Conservation (phyloP, 352 stramenopile species). For the Thalassiosira hispida region DNA sequence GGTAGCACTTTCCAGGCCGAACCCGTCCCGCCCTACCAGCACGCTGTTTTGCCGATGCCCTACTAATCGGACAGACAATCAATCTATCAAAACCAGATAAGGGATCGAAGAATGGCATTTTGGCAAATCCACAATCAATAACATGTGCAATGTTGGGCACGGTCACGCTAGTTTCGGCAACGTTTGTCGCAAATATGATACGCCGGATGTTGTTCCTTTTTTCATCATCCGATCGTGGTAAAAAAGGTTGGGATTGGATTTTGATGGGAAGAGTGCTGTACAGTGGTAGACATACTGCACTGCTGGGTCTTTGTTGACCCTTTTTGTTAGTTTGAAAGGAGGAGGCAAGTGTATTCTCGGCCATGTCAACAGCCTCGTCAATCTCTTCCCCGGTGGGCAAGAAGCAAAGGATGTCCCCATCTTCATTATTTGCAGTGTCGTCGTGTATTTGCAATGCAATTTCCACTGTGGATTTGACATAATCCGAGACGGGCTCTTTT, state of each 20-base stretch:
- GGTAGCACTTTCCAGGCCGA: slow-evolving; percentile 93
- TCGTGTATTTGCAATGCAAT: slow-evolving; percentile 79
- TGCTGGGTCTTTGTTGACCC: neutral
- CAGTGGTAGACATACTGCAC: slow-evolving; percentile 90
- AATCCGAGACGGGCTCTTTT: slow-evolving; percentile 78
- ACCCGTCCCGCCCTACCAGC: slow-evolving; percentile 92
- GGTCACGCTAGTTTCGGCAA: slow-evolving; percentile 95
- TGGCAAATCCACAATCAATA: slow-evolving; percentile 95
- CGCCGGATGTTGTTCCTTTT: slow-evolving; percentile 74
- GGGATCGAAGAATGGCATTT: slow-evolving; percentile 85
- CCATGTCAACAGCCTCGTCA: slow-evolving; percentile 89
- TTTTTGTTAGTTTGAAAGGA: slow-evolving; percentile 3
- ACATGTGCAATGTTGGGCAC: slow-evolving; percentile 96
- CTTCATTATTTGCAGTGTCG: slow-evolving; percentile 27
- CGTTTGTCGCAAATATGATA: slow-evolving; percentile 95
- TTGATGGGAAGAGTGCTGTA: slow-evolving; percentile 94
- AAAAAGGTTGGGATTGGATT: slow-evolving; percentile 89
- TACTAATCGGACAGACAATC: slow-evolving; percentile 75
- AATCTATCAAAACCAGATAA: slow-evolving; percentile 73
- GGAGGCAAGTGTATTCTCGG: slow-evolving; percentile 66
- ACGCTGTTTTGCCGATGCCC: slow-evolving; percentile 88
- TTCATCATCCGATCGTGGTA: slow-evolving; percentile 42
- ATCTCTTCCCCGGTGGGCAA: slow-evolving; percentile 94
- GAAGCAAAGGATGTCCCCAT: slow-evolving; percentile 95
- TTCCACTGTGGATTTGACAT: slow-evolving; percentile 79